phyloP scores from a whole-genome alignment of 2,329 filamentous ascomycete species.

The Dendryphion nanum region DNA sequence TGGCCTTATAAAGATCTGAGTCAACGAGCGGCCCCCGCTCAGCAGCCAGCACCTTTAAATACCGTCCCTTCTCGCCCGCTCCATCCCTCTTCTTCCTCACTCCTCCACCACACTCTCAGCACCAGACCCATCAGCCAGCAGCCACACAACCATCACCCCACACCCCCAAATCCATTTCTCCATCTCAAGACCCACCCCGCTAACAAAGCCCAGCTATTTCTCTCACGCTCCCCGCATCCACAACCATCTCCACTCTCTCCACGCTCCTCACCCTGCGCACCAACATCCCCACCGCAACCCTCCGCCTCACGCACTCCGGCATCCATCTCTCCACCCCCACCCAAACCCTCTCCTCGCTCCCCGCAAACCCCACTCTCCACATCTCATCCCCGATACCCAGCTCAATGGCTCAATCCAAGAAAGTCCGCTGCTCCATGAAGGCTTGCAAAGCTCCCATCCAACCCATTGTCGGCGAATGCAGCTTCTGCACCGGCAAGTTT shows the following conservation, averaged over 20 bases:
- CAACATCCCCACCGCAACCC: slow-evolving; percentile 49
- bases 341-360: slow-evolving; percentile 48
- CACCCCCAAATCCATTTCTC: too few species aligned
- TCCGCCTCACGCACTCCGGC: slow-evolving; percentile 59
- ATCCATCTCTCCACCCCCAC: slow-evolving; percentile 51
- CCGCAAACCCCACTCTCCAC: slow-evolving; percentile 52
- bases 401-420: slow-evolving; percentile 64
- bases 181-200: too few species aligned
- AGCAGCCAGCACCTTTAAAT: too few species aligned
- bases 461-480: slow-evolving; percentile 93
- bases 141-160: too few species aligned
- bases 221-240: slow-evolving; percentile 53
- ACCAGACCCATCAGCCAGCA: too few species aligned
- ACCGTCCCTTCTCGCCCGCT: too few species aligned
- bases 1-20: too few species aligned
- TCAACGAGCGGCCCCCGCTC: too few species aligned
- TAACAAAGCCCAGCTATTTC: slow-evolving; percentile 60
- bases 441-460: slow-evolving; percentile 86
- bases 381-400: slow-evolving; percentile 58
- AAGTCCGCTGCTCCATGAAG: slow-evolving; percentile 83
- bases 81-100: too few species aligned
- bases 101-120: too few species aligned
- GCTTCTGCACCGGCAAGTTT: slow-evolving; percentile 90
- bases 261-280: slow-evolving; percentile 59
- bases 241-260: slow-evolving; percentile 55